Base-by-base conservation (phyloP, 495 filamentous ascomycete genomes). In the Thozetella sp. region DNA sequence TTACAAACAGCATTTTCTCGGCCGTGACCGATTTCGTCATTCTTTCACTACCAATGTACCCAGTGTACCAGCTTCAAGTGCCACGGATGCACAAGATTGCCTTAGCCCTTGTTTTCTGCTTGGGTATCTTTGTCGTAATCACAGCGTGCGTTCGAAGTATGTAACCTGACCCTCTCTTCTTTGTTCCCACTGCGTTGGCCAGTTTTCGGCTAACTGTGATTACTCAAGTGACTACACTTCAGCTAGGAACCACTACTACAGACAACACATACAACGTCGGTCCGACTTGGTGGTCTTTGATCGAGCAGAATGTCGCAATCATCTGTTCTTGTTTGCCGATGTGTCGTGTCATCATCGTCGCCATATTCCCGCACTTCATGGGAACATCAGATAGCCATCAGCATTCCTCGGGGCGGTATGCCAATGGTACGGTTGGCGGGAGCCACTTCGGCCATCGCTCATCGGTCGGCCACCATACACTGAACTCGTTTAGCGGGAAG, bases 21-120 rank as follows among this genome's bases (percentile, higher is more conserved):
- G 84, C 84, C 45, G 60, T 65, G 22, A 82, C 77, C 19, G 85
- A 88, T 63, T 26, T 86, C n/a, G 67, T 79, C n/a, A 76, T 88
- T 11, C 76, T 86, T 2, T 52, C 77, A 2, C 56, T 86, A 27
- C 85, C 85, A 4, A 81, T 87, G 74, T 81, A 80, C 1, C 68
- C 82, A 0, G 74, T 87, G 40, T 78, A 75, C 46, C 66, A 76
- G n/a, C 66, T 86, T 12, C 77, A 83, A 40, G 68, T 86, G 4
- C 80, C 78, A 1, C 71, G 66, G n/a, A 67, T 67, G 53, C 83
- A 86, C 61, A 88, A 83, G 62, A 25, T 73, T 40, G 77, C 73
- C 1, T 62, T 88, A 13, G 72, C 85, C 54, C 64, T 76, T n/a
- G 76, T 87, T 22, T 88, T 88, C 61, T 74, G 76, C 2, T 69